Conservation (phyloP, 768 basidiomycete genomes). For the Strobilomyces dryophilus region DNA sequence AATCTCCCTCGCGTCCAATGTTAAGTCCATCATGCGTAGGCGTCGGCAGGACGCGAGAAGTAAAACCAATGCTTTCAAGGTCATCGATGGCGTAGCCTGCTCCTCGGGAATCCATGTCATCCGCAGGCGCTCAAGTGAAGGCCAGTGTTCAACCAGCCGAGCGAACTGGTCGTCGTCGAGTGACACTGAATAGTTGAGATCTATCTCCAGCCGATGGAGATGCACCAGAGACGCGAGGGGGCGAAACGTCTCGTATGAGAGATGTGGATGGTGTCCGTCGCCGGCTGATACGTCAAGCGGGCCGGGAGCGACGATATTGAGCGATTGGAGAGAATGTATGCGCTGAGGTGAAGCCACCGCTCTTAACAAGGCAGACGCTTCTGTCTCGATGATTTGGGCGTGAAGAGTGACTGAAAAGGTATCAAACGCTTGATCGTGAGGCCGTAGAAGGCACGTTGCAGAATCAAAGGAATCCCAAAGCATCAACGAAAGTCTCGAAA, state of each 20-base stretch:
- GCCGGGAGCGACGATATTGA: background rate
- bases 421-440: background rate
- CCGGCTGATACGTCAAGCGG: background rate
- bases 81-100: background rate
- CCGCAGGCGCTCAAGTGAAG: background rate
- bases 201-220: constrained; percentile 1
- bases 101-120: background rate
- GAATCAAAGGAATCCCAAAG: background rate
- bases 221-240: background rate
- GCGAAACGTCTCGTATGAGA: background rate
- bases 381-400: background rate
- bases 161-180: background rate
- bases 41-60: background rate
- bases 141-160: background rate
- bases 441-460: background rate
- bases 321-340: background rate
- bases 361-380: background rate
- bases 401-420: background rate
- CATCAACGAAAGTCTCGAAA: background rate
- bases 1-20: background rate
- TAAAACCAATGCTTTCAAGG: background rate
- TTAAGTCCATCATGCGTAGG: background rate
- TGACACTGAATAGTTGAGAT: background rate
- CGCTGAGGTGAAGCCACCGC: constrained; percentile 1
- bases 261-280: background rate